Base-by-base conservation (phyloP, 768 basidiomycete species). In the Postia placenta region DNA sequence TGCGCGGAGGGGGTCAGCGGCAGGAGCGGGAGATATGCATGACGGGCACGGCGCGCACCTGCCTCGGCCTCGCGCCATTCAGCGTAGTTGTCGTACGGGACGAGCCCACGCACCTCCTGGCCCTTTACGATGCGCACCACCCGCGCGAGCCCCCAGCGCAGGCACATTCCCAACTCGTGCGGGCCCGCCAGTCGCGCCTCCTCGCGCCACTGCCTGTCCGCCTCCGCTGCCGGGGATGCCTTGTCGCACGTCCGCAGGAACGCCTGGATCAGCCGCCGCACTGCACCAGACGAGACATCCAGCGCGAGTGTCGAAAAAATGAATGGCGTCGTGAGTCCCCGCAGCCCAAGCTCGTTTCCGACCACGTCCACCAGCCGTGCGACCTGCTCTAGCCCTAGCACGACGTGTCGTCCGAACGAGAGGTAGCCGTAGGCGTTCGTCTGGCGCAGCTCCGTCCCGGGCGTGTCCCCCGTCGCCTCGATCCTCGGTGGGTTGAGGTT, bases 131-230 rank as follows among this genome's bases (percentile, higher is more conserved):
- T 75, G 41, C 91, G 68, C 28, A 90, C 77, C 40, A 91, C 79
- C 22, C 93, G 72, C 2, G 83, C 87, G 4, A 98, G 76, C 26
- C 85, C 91, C 96, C 96, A 99, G 20, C 94, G 83, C 26, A 98
- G 72, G 58, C 86, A 80, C 85, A 94, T 93, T 4, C 86, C 92
- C 12, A 98, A 72, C 60, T 96, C 90, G 52, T 94, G 85, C 11
- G 90, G 85, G 4, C 81, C 83, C 0, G 92, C 88, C 60, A 95
- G 89, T 27, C 72, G 70, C 1, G 92, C 84, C 61, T 97, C 93
- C 56, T 92, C 85, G 37, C 78, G 73, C 83, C 85, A 90, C 45
- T 73, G 72, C 22, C 58, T 59, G 41, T 85, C 83, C 6, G 74
- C 78, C 11, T 70, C 70, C 15, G 50, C 35, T n/a, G n/a, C n/a